Conservation (phyloP, 2,329 filamentous ascomycete species). For the Cladosporium velox region DNA sequence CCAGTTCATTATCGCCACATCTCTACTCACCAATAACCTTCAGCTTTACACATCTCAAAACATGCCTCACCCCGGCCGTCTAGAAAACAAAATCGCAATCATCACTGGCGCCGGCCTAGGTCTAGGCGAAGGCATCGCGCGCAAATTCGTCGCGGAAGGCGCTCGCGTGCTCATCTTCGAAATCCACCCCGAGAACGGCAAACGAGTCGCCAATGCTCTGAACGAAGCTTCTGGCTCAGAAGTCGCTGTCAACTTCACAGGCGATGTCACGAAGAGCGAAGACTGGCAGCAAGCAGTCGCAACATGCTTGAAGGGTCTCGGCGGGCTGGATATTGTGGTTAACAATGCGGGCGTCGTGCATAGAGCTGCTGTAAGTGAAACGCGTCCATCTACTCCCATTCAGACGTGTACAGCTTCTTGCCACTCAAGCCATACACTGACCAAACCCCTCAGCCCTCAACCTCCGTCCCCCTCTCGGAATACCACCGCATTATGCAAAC, state of each 20-base stretch:
- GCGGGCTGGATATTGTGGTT: slow-evolving; percentile 40
- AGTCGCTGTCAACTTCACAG: slow-evolving; percentile 36
- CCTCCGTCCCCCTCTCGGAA: slow-evolving; percentile 34
- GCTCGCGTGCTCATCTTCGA: slow-evolving; percentile 36
- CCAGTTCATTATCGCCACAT: background rate
- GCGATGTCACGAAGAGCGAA: slow-evolving; percentile 32
- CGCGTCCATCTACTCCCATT: background rate
- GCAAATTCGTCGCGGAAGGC: slow-evolving; percentile 34
- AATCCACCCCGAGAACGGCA: slow-evolving; percentile 34
- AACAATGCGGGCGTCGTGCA: slow-evolving; percentile 42
- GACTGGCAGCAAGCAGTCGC: slow-evolving; percentile 33
- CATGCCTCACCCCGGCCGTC: slow-evolving; percentile 20
- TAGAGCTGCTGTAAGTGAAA: slow-evolving; percentile 23
- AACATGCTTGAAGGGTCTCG: slow-evolving; percentile 28
- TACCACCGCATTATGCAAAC: slow-evolving; percentile 38
- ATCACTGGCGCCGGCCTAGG: slow-evolving; percentile 36
- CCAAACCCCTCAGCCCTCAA: slow-evolving; percentile 27
- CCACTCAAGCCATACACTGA: background rate
- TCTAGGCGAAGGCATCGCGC: slow-evolving; percentile 35
- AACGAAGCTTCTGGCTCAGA: slow-evolving; percentile 28
- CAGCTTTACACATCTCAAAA: background rate
- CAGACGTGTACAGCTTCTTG: background rate
- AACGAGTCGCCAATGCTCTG: slow-evolving; percentile 35
- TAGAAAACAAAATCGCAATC: slow-evolving; percentile 27
- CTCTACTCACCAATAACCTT: background rate